phyloP scores from a whole-genome alignment of 305 asterid genomes.

The Fraxinus platypoda region DNA sequence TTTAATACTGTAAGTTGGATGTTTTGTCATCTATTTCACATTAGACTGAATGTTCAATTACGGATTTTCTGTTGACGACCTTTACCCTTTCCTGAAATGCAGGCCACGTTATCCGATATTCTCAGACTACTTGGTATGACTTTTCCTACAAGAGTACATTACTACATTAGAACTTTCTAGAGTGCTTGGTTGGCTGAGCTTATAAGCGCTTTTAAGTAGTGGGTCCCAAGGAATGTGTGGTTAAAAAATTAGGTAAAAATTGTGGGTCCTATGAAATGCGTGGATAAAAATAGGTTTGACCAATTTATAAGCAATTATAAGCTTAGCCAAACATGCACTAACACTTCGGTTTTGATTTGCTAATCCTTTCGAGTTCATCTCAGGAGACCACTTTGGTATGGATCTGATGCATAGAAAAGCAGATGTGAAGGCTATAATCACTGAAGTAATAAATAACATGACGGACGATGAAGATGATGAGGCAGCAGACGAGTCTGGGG shows the following conservation, averaged over 20 bases:
- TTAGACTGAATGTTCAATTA: background rate
- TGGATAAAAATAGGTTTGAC: background rate
- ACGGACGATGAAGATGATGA: conserved; percentile 40
- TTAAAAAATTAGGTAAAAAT: background rate
- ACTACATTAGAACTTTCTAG: background rate
- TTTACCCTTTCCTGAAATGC: background rate
- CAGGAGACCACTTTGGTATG: conserved; percentile 21
- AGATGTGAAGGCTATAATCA: conserved; percentile 44
- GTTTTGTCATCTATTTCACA: background rate
- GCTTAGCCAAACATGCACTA: background rate
- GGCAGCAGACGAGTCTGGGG: conserved; percentile 26
- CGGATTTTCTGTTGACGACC: background rate
- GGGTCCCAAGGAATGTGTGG: background rate
- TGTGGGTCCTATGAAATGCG: background rate
- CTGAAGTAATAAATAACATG: conserved; percentile 45
- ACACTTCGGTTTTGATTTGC: background rate
- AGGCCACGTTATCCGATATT: background rate
- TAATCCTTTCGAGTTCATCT: background rate
- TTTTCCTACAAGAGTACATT: background rate
- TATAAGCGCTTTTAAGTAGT: background rate
- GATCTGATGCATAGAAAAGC: conserved; percentile 44
- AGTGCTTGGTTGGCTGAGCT: background rate
- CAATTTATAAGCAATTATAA: background rate
- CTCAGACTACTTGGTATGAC: background rate
- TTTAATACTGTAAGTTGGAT: conserved; percentile 26